Conservation (phyloP, 139 green algal genomes). For the Deuterostichococcus epilithicus region DNA sequence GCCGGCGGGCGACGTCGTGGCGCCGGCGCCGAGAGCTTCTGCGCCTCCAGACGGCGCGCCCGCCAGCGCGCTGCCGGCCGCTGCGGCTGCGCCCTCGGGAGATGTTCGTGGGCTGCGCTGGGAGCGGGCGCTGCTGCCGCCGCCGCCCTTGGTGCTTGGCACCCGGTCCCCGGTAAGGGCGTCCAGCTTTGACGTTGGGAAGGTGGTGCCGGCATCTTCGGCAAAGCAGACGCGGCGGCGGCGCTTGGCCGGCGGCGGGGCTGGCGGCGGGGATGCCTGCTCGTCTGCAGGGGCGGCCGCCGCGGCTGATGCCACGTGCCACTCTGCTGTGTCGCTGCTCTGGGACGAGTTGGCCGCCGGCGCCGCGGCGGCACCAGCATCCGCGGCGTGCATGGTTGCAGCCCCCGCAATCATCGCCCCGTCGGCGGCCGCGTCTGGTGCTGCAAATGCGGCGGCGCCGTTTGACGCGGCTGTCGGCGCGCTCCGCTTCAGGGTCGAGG, state of each 20-base stretch:
- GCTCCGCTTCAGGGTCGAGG: neutral
- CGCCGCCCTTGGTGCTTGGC: neutral
- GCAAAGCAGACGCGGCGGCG: neutral
- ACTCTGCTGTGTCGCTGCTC: too few relatives aligned
- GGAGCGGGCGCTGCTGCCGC: too few relatives aligned
- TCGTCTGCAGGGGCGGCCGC: neutral
- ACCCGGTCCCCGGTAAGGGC: too few relatives aligned
- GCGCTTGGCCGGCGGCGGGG: neutral
- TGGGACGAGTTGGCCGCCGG: neutral
- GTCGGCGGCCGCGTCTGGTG: neutral
- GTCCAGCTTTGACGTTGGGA: too few relatives aligned
- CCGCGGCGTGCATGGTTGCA: neutral
- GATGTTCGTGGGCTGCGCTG: too few relatives aligned
- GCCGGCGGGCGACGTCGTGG: too few relatives aligned
- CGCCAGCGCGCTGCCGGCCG: too few relatives aligned
- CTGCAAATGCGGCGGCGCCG: neutral
- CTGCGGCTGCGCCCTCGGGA: too few relatives aligned
- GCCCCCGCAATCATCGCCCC: neutral
- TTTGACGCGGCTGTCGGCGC: neutral
- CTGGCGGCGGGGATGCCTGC: neutral
- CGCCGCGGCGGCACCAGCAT: neutral
- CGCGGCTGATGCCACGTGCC: neutral
- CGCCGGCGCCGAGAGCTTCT: too few relatives aligned
- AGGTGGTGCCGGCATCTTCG: too few relatives aligned
- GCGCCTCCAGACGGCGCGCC: too few relatives aligned